phyloP scores from a whole-genome alignment of 768 basidiomycete genomes.

The Serendipita indica region DNA sequence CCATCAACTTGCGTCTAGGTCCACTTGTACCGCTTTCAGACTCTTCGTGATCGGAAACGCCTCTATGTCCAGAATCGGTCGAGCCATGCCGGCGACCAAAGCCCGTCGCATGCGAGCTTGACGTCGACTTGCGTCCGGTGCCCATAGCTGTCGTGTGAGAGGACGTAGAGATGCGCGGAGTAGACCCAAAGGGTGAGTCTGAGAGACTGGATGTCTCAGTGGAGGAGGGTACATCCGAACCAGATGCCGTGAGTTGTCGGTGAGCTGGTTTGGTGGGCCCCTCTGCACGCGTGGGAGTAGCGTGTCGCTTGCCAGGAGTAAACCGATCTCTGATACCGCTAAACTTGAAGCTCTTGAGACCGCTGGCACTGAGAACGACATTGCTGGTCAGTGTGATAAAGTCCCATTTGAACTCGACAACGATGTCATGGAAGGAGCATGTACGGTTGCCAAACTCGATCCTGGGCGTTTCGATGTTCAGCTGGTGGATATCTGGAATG shows the following conservation, averaged over 20 bases:
- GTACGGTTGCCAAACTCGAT: conserved; percentile 1
- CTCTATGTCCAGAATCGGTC: not conserved
- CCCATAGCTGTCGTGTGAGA: not conserved
- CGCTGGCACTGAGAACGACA: conserved; percentile 5
- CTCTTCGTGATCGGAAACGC: conserved; percentile 5
- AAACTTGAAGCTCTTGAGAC: conserved; percentile 9
- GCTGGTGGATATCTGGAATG: conserved; percentile 2
- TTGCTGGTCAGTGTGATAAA: conserved; percentile 1
- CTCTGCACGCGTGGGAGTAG: not conserved
- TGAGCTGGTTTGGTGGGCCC: not conserved
- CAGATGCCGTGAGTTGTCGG: not conserved
- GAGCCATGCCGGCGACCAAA: not conserved
- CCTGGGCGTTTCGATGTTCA: not conserved
- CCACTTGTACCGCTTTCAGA: not conserved
- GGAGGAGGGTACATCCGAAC: not conserved
- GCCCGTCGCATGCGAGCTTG: not conserved
- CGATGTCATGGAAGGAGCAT: conserved; percentile 5
- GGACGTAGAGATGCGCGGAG: not conserved
- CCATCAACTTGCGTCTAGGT: not conserved
- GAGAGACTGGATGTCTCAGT: not conserved
- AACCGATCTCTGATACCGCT: conserved; percentile 7
- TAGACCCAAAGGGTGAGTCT: not conserved
- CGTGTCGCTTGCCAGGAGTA: not conserved
- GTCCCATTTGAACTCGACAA: conserved; percentile 6
- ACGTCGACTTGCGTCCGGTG: not conserved